Percentiles rank a stretch among this genome's conserved stretches.
Evolutionary conservation across 257 asterid genomes (phyloP).

Genomic region (Solanum corneliomulleri): DNA sequence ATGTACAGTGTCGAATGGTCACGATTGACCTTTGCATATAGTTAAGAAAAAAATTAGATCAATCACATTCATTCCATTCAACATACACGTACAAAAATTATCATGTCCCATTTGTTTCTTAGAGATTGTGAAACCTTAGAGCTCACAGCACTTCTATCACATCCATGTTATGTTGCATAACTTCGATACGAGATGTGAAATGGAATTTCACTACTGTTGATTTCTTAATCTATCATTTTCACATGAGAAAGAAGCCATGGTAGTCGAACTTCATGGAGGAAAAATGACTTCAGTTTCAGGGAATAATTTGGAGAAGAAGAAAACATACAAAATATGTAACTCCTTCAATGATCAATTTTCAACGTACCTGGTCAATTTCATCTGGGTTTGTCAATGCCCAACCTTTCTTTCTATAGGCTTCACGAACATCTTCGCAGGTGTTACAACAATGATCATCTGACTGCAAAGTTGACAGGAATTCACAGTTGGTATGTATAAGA

Average conservation of each 20-base stretch:
- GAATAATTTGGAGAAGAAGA: not conserved
- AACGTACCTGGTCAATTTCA: conserved; percentile 68
- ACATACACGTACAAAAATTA: not conserved
- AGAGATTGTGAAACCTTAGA: not conserved
- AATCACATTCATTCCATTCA: not conserved
- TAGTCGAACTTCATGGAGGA: not conserved
- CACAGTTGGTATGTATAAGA: conserved; percentile 1
- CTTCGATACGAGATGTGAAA: not conserved
- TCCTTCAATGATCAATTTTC: not conserved
- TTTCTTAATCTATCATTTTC: not conserved
- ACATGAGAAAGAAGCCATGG: not conserved
- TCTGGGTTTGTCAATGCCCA: conserved; percentile 90
- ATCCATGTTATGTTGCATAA: not conserved
- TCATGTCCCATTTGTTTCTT: not conserved
- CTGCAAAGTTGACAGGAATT: conserved; percentile 33
- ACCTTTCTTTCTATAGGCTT: conserved; percentile 90
- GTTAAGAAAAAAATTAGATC: not conserved
- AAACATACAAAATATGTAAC: not conserved
- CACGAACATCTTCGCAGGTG: conserved; percentile 96
- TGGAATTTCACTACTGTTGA: not conserved
- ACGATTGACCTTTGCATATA: not conserved
- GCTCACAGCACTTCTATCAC: not conserved
- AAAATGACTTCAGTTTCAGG: not conserved
- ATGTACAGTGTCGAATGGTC: not conserved
- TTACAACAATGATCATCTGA: conserved; percentile 83